phyloP scores from a whole-genome alignment of 768 basidiomycete genomes.

The Lactifluus hygrophoroides region DNA sequence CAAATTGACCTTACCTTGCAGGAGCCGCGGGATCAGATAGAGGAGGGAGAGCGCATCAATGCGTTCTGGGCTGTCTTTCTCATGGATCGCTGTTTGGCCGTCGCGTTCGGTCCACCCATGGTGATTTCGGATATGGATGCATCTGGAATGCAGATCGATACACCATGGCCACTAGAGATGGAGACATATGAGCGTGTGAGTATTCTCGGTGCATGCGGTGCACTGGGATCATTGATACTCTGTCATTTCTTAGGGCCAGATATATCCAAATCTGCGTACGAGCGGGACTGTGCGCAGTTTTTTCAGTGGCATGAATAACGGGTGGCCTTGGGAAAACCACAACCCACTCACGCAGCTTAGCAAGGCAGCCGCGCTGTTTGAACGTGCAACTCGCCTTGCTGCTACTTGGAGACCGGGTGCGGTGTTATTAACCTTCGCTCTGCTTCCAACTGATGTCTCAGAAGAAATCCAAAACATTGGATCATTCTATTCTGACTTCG shows the following conservation, averaged over 20 bases:
- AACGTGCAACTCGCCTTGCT: slow-evolving; percentile 46
- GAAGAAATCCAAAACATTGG: slow-evolving; percentile 13
- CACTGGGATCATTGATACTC: slow-evolving; percentile 27
- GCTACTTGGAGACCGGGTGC: slow-evolving; percentile 30
- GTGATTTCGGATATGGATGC: slow-evolving; percentile 50
- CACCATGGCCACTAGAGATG: slow-evolving; percentile 33
- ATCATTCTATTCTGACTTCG: slow-evolving; percentile 22
- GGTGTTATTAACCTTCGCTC: not conserved
- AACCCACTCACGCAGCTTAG: slow-evolving; percentile 37
- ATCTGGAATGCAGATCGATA: slow-evolving; percentile 29
- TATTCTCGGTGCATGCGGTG: not conserved
- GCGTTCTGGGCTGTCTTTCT: slow-evolving; percentile 57
- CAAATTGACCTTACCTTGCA: slow-evolving; percentile 27
- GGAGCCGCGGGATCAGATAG: slow-evolving; percentile 37
- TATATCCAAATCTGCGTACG: slow-evolving; percentile 37
- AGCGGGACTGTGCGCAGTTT: slow-evolving; percentile 44
- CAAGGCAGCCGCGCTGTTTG: slow-evolving; percentile 52
- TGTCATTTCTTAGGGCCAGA: slow-evolving; percentile 32
- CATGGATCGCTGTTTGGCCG: slow-evolving; percentile 49
- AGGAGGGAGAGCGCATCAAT: slow-evolving; percentile 59
- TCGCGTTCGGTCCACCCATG: slow-evolving; percentile 43
- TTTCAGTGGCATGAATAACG: slow-evolving; percentile 31
- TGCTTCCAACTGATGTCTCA: not conserved
- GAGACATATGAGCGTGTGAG: slow-evolving; percentile 28
- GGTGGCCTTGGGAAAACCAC: slow-evolving; percentile 28